A percentile compares a stretch with the other conserved stretches of the same genome.
Evolutionary conservation across 208 protist genomes (phyloP).

Genomic region (Trypanosoma theileri): DNA sequence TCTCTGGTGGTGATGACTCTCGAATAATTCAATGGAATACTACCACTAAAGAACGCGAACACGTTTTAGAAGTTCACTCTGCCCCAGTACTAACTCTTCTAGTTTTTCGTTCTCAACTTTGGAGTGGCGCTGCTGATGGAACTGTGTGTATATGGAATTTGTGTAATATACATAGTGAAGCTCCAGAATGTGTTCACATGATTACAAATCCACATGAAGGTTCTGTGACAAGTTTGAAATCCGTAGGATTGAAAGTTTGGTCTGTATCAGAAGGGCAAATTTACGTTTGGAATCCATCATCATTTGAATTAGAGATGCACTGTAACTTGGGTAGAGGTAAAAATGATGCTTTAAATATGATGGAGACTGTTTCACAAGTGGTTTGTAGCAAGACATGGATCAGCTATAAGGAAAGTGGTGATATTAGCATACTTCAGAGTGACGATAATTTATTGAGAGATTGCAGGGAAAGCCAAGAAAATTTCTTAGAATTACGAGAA

Average conservation of each 20-base stretch:
- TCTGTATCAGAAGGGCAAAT: conserved; percentile 17
- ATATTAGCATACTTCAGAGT: conserved; percentile 11
- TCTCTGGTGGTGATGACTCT: conserved; percentile 19
- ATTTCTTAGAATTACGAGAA: neutral
- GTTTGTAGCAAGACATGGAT: conserved; percentile 18
- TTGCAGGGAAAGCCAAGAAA: neutral
- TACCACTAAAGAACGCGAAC: neutral
- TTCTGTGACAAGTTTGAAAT: conserved; percentile 17
- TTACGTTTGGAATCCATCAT: conserved; percentile 24
- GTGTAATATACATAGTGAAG: neutral
- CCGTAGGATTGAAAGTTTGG: conserved; percentile 20
- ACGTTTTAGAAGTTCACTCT: conserved; percentile 14
- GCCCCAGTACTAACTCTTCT: conserved; percentile 4
- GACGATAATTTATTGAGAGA: conserved; percentile 4
- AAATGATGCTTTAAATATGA: conserved; percentile 1
- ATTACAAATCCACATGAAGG: conserved; percentile 24
- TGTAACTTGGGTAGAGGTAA: conserved; percentile 7
- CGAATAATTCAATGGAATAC: conserved; percentile 19
- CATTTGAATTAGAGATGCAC: conserved; percentile 23
- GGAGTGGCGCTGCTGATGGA: conserved; percentile 16
- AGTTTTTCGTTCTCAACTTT: conserved; percentile 13
- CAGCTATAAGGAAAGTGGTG: conserved; percentile 3
- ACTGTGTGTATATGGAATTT: conserved; percentile 20
- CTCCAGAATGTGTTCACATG: conserved; percentile 16
- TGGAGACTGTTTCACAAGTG: conserved; percentile 6